Conservation (phyloP, 2,329 filamentous ascomycete genomes). For the Colletotrichum cereale region DNA sequence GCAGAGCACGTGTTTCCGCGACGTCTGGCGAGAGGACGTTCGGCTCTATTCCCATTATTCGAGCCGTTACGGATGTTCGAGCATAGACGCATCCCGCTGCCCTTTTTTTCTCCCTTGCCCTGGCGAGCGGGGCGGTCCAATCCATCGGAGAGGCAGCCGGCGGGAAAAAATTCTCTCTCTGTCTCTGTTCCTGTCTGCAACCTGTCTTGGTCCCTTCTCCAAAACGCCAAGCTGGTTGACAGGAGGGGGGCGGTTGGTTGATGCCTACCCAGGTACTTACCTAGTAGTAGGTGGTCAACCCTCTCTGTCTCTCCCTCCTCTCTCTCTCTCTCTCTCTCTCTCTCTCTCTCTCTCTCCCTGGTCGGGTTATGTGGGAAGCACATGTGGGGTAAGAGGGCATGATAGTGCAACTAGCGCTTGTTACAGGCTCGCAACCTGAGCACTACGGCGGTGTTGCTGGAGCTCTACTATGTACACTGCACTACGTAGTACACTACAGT, state of each 20-base stretch:
- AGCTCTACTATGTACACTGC: too few species aligned
- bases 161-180: slow-evolving; percentile 32
- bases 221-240: background rate
- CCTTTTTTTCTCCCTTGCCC: slow-evolving; percentile 2
- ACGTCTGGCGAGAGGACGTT: slow-evolving; percentile 13
- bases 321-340: too few species aligned
- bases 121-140: slow-evolving; percentile 13
- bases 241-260: background rate
- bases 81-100: background rate
- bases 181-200: background rate
- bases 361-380: background rate
- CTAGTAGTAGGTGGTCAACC: background rate
- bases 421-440: background rate
- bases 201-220: slow-evolving; percentile 8
- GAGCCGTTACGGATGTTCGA: too few species aligned
- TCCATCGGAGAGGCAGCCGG: slow-evolving; percentile 24
- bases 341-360: background rate
- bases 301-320: background rate
- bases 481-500: too few species aligned
- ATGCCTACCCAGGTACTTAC: background rate
- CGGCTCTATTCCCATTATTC: background rate
- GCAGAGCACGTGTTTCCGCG: slow-evolving; percentile 32
- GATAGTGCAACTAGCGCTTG: slow-evolving; percentile 12
- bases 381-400: slow-evolving; percentile 4
- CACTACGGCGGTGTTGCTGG: background rate